phyloP scores from a whole-genome alignment of 2,329 filamentous ascomycete species.

The Rhinocladiella similis region DNA sequence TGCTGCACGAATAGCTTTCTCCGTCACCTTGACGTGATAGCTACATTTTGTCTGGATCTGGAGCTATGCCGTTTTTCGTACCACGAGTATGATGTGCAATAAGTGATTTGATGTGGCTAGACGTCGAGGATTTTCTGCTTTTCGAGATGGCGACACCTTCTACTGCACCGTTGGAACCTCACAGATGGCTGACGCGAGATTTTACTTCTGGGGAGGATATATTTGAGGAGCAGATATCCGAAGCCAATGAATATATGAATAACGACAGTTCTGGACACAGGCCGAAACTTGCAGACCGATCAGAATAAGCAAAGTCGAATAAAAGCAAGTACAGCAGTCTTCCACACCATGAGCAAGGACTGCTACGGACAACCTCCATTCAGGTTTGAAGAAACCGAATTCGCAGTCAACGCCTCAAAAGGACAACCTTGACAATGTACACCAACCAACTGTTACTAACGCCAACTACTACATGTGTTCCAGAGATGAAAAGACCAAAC shows the following conservation, averaged over 20 bases:
- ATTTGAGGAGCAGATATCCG: no score
- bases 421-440: slow-evolving; percentile 12
- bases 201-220: slow-evolving; percentile 4
- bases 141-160: slow-evolving; percentile 8
- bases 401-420: neutral
- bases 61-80: no score
- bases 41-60: no score
- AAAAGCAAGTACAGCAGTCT: neutral
- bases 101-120: no score
- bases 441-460: no score
- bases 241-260: no score
- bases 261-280: neutral
- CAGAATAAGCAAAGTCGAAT: neutral
- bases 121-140: neutral
- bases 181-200: slow-evolving; percentile 9
- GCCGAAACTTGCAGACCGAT: neutral
- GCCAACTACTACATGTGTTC: slow-evolving; percentile 19
- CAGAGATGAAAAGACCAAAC: slow-evolving; percentile 11
- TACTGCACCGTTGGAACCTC: neutral
- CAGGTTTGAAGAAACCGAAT: no score
- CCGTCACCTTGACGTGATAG: no score
- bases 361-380: no score
- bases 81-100: no score
- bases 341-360: neutral
- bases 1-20: no score